Conservation (phyloP, 306 rosid species). For the Canavalia ensiformis region DNA sequence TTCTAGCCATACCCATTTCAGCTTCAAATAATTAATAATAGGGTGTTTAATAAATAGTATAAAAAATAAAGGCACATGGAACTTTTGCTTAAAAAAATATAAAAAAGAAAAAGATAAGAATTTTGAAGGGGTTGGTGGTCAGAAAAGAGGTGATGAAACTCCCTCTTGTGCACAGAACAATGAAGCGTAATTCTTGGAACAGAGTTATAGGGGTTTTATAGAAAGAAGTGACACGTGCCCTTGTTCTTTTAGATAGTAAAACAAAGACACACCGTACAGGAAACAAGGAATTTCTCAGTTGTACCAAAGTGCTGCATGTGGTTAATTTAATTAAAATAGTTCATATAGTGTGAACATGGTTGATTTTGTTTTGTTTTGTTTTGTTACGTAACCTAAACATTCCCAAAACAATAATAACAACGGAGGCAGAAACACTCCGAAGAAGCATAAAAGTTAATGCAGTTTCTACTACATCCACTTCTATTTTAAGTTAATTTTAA, state of each 20-base stretch:
- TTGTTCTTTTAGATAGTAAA: neutral
- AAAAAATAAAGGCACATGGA: neutral
- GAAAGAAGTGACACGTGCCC: conserved; percentile 50
- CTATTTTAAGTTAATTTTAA: neutral
- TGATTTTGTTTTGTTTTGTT: conserved; percentile 40
- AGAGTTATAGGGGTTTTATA: conserved; percentile 19
- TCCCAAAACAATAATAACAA: conserved; percentile 14
- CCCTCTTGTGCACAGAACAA: conserved; percentile 38
- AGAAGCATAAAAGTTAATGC: conserved; percentile 38
- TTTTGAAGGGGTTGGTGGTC: conserved; percentile 24
- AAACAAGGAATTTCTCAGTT: conserved; percentile 40
- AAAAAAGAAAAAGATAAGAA: neutral
- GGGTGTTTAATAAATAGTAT: neutral
- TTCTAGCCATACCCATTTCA: conserved; percentile 17
- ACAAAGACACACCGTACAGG: conserved; percentile 42
- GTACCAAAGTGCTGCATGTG: conserved; percentile 27
- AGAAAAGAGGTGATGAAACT: conserved; percentile 43
- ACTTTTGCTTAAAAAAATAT: neutral
- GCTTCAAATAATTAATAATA: conserved; percentile 10
- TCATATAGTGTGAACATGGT: neutral
- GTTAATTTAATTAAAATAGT: neutral
- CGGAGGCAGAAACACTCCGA: neutral
- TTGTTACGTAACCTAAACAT: conserved; percentile 20
- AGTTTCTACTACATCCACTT: conserved; percentile 1
- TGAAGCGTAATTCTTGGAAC: conserved; percentile 47